These are phyloP conservation scores for Salix suchowensis DNA, from an alignment of 345 rosid species.

Conservation along the genomic window DNA sequence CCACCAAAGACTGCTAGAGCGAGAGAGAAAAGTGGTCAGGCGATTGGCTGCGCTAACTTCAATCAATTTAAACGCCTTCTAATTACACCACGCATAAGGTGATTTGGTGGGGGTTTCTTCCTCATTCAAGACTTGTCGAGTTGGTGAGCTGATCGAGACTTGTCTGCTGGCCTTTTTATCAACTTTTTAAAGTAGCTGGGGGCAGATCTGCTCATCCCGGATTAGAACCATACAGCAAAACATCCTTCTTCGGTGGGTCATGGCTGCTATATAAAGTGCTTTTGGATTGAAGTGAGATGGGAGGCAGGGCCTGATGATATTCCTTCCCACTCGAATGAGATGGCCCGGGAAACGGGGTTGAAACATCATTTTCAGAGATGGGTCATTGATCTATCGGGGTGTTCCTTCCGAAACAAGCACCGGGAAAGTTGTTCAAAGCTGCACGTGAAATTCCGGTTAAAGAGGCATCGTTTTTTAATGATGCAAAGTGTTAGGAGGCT, in stretches of 20 bases:
- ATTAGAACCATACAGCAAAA: neutral
- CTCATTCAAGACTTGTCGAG: neutral
- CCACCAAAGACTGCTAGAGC: neutral
- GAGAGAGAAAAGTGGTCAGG: neutral
- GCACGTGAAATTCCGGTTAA: neutral
- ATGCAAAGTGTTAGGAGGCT: neutral
- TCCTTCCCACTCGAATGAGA: slow-evolving; percentile 17
- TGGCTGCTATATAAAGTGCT: neutral
- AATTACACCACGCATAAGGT: neutral
- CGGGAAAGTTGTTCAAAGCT: neutral
- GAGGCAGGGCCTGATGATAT: slow-evolving; percentile 16
- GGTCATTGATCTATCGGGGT: neutral
- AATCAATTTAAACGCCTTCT: neutral
- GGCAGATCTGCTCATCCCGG: neutral
- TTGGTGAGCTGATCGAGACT: neutral
- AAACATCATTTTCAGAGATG: slow-evolving; percentile 12
- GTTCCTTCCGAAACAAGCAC: neutral
- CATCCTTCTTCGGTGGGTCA: slow-evolving; percentile 15
- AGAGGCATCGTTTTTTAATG: neutral
- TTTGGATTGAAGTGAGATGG: slow-evolving; percentile 6
- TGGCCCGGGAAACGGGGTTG: neutral
- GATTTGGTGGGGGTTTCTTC: neutral
- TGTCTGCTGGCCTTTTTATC: neutral
- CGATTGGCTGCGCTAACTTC: neutral
- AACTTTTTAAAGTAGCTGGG: neutral